phyloP scores from a whole-genome alignment of 2,329 filamentous ascomycete species.

The Ceratocystis huliohia region DNA sequence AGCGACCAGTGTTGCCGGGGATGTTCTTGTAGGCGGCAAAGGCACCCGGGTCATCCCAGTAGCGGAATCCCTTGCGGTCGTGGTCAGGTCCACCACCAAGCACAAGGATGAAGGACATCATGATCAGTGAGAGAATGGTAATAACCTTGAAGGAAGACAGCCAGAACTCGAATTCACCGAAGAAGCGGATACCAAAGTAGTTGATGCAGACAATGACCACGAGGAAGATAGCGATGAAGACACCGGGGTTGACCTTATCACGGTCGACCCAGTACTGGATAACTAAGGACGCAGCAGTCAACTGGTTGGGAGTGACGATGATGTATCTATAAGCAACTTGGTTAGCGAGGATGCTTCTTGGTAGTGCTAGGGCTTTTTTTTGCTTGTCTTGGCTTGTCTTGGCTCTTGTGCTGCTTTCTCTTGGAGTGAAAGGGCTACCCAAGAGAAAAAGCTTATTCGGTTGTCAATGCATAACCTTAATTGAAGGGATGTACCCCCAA shows the following conservation, averaged over 20 bases:
- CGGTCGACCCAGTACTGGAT: slow-evolving; percentile 63
- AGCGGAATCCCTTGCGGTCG: slow-evolving; percentile 51
- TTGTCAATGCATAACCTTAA: slow-evolving; percentile 7
- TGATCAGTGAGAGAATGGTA: slow-evolving; percentile 52
- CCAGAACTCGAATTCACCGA: slow-evolving; percentile 54
- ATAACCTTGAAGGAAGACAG: slow-evolving; percentile 55
- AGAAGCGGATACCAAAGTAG: slow-evolving; percentile 56
- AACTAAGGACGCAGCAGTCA: slow-evolving; percentile 67
- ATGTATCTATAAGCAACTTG: slow-evolving; percentile 56
- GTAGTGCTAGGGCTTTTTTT: no score
- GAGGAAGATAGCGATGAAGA: slow-evolving; percentile 64
- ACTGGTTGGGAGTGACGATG: slow-evolving; percentile 72
- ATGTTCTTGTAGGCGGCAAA: slow-evolving; percentile 37
- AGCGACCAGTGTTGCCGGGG: slow-evolving; percentile 37
- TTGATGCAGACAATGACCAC: slow-evolving; percentile 52
- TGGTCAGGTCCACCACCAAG: slow-evolving; percentile 52
- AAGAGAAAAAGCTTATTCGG: slow-evolving; percentile 2
- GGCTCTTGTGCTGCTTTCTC: background rate
- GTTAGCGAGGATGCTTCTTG: background rate
- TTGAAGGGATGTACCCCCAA: background rate
- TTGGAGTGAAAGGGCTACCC: background rate
- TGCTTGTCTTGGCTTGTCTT: background rate
- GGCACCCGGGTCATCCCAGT: slow-evolving; percentile 50
- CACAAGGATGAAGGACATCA: slow-evolving; percentile 51
- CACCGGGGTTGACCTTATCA: slow-evolving; percentile 58